These are phyloP conservation scores for Hirsutella thompsonii DNA, from an alignment of 2,329 filamentous ascomycete genomes.

Conservation along the genomic window DNA sequence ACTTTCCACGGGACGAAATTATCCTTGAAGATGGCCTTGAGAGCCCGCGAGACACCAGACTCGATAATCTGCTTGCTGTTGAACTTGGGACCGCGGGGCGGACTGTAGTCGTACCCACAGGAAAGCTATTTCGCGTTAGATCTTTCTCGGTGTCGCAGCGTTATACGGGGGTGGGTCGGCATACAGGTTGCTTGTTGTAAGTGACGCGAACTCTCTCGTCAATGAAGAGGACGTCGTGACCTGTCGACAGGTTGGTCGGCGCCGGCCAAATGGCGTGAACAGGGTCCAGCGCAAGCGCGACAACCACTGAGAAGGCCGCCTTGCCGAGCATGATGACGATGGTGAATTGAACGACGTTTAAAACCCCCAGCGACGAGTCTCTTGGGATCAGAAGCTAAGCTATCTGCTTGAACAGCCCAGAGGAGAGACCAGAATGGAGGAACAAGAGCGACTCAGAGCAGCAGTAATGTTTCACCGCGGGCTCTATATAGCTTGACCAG, in stretches of 20 bases:
- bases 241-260: conserved; percentile 36
- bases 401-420: no score
- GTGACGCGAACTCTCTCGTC: conserved; percentile 36
- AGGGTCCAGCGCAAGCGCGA: conserved; percentile 25
- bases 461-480: no score
- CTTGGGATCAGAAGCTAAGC: no score
- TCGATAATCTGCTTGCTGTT: conserved; percentile 41
- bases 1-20: conserved; percentile 72
- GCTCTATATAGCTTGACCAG: no score
- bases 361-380: no score
- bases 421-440: no score
- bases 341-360: no score
- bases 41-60: conserved; percentile 44
- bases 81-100: conserved; percentile 23
- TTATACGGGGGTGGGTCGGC: background rate
- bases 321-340: background rate
- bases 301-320: conserved; percentile 16
- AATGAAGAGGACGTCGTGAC: conserved; percentile 40
- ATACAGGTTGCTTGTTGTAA: conserved; percentile 36
- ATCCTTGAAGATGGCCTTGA: conserved; percentile 51
- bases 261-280: conserved; percentile 45
- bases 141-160: conserved; percentile 16
- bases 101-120: conserved; percentile 31
- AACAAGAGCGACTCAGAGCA: no score
- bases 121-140: conserved; percentile 21